phyloP scores from a whole-genome alignment of 1,139 yeast species.

The Debaryomyces coudertii region DNA sequence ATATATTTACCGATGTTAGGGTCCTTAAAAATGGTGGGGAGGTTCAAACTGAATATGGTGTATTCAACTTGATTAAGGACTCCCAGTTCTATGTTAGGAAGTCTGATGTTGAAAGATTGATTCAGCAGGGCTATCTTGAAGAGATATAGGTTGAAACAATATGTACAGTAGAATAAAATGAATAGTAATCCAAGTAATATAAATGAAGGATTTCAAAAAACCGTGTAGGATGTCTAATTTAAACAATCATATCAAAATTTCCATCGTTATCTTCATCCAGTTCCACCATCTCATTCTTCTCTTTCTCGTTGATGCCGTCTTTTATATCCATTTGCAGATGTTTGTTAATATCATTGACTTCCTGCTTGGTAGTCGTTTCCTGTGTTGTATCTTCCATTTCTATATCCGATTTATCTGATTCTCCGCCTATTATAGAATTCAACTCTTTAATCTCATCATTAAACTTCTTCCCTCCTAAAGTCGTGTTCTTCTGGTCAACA shows the following conservation, averaged over 20 bases:
- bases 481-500: conserved; percentile 64
- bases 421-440: conserved; percentile 23
- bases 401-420: conserved; percentile 17
- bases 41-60: conserved; percentile 96
- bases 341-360: conserved; percentile 4
- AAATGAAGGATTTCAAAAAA: neutral
- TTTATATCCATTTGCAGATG: conserved; percentile 5
- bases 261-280: neutral
- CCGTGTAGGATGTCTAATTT: no score
- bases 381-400: conserved; percentile 8
- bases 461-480: conserved; percentile 54
- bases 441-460: conserved; percentile 37
- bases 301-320: conserved; percentile 4
- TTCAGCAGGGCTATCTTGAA: conserved; percentile 92
- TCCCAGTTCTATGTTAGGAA: conserved; percentile 94
- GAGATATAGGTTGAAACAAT: conserved; percentile 47
- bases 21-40: conserved; percentile 96
- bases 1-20: conserved; percentile 89
- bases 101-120: conserved; percentile 88
- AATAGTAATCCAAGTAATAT: neutral
- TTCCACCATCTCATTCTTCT: conserved; percentile 6
- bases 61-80: conserved; percentile 90
- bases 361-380: conserved; percentile 5
- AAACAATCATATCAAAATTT: conserved; percentile 7
- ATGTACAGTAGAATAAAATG: neutral